These are phyloP conservation scores for Leptodontidium sp. DNA, from an alignment of 2,329 filamentous ascomycete genomes.

Conservation along the genomic window DNA sequence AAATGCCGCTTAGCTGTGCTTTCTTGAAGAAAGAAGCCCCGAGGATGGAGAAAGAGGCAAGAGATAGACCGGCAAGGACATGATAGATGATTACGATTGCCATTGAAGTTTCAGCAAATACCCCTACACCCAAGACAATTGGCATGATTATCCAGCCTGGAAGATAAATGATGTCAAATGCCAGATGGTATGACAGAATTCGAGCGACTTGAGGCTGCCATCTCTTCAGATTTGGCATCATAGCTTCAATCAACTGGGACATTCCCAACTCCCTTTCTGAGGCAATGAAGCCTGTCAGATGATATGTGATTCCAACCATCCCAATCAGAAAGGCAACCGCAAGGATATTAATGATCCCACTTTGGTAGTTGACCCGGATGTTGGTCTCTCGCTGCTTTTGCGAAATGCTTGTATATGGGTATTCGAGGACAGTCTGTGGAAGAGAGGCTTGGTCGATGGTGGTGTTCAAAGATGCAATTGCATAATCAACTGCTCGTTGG, in stretches of 20 bases:
- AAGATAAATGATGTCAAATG: constrained; percentile 81
- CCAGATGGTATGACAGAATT: constrained; percentile 80
- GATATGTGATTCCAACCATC: constrained; percentile 84
- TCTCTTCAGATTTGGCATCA: constrained; percentile 79
- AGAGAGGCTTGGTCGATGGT: constrained; percentile 51
- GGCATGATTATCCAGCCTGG: constrained; percentile 85
- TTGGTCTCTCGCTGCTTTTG: constrained; percentile 69
- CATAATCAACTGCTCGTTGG: constrained; percentile 78
- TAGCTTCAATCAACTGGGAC: constrained; percentile 87
- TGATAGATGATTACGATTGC: constrained; percentile 78
- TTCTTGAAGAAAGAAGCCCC: constrained; percentile 86
- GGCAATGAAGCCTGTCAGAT: constrained; percentile 85
- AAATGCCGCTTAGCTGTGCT: constrained; percentile 87
- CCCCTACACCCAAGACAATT: constrained; percentile 66
- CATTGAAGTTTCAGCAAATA: constrained; percentile 70
- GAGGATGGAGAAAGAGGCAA: constrained; percentile 83
- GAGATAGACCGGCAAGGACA: constrained; percentile 76
- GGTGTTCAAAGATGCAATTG: constrained; percentile 68
- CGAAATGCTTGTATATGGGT: constrained; percentile 78
- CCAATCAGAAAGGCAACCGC: constrained; percentile 82
- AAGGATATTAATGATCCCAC: constrained; percentile 76
- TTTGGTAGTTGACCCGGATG: constrained; percentile 76
- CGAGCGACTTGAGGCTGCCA: constrained; percentile 83
- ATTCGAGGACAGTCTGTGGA: constrained; percentile 65
- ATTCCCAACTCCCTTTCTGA: constrained; percentile 87